These are phyloP conservation scores for Pseudogymnoascus sp. DNA, from an alignment of 2,329 filamentous ascomycete genomes.

Conservation along the genomic window DNA sequence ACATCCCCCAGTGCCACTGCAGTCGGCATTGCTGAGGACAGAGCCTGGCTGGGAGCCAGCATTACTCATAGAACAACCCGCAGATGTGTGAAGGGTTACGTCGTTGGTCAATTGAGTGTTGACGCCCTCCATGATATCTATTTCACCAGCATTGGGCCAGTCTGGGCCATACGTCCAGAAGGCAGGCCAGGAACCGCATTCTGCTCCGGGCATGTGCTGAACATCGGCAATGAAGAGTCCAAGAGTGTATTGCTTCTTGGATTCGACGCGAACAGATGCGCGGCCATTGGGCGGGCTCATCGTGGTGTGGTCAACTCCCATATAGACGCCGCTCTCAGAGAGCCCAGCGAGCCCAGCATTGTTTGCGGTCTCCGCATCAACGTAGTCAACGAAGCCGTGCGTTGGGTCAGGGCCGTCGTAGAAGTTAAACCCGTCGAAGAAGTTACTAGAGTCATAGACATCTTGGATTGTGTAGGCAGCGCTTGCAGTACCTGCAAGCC, in stretches of 20 bases:
- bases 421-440: constrained; percentile 45
- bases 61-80: constrained; percentile 49
- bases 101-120: constrained; percentile 51
- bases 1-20: constrained; percentile 54
- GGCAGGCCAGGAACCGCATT: constrained; percentile 53
- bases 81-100: constrained; percentile 59
- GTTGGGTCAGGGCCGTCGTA: constrained; percentile 58
- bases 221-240: constrained; percentile 52
- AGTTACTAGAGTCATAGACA: constrained; percentile 35
- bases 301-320: constrained; percentile 60
- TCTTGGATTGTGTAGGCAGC: constrained; percentile 34
- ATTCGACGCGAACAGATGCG: constrained; percentile 57
- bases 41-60: constrained; percentile 38
- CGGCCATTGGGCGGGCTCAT: constrained; percentile 50
- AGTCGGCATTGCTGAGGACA: constrained; percentile 42
- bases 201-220: constrained; percentile 47
- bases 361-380: constrained; percentile 49
- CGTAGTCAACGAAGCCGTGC: constrained; percentile 64
- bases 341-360: constrained; percentile 37
- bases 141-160: constrained; percentile 65
- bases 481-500: constrained; percentile 18
- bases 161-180: constrained; percentile 48
- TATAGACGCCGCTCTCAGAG: constrained; percentile 46
- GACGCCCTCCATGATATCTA: constrained; percentile 74
- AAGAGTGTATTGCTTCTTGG: constrained; percentile 43